Percentiles rank a stretch among this genome's conserved stretches.
Evolutionary conservation across 2,329 filamentous ascomycete genomes (phyloP).

Genomic region (Neofusicoccum kwambonambiense): DNA sequence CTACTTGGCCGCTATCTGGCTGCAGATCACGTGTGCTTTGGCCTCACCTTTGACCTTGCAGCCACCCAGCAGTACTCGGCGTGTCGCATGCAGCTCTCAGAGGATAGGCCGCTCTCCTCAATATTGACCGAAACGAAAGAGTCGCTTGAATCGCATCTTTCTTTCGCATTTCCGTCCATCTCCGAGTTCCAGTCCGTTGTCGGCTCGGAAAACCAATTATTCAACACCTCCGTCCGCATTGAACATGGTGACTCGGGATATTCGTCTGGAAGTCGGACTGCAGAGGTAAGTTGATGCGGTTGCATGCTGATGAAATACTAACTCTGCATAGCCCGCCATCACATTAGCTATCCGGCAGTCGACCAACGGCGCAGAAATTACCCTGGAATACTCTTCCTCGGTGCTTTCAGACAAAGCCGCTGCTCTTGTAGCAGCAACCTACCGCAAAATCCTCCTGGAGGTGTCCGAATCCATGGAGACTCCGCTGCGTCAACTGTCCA

Average conservation of each 20-base stretch:
- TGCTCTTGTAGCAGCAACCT: neutral
- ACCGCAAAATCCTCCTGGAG: neutral
- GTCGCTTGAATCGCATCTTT: neutral
- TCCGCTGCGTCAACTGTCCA: neutral
- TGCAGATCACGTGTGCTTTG: neutral
- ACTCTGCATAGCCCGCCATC: neutral
- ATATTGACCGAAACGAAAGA: neutral
- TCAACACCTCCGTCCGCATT: neutral
- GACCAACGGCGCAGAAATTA: neutral
- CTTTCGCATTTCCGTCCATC: neutral
- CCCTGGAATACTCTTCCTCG: neutral
- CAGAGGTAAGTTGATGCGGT: neutral
- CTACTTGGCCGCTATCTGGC: constrained; percentile 2
- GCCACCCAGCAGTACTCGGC: neutral
- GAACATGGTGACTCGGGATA: neutral
- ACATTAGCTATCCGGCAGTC: neutral
- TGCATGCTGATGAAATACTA: neutral
- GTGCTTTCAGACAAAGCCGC: constrained; percentile 2
- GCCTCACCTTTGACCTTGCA: neutral
- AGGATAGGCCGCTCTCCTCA: neutral
- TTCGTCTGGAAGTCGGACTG: neutral
- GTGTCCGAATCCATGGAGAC: neutral
- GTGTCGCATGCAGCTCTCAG: neutral
- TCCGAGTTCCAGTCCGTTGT: neutral
- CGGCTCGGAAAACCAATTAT: neutral